A percentile compares a stretch with the other conserved stretches of the same genome.
These are phyloP conservation scores for Paraconiothyrium brasiliense DNA, from an alignment of 2,329 filamentous ascomycete genomes.

Conservation along the genomic window DNA sequence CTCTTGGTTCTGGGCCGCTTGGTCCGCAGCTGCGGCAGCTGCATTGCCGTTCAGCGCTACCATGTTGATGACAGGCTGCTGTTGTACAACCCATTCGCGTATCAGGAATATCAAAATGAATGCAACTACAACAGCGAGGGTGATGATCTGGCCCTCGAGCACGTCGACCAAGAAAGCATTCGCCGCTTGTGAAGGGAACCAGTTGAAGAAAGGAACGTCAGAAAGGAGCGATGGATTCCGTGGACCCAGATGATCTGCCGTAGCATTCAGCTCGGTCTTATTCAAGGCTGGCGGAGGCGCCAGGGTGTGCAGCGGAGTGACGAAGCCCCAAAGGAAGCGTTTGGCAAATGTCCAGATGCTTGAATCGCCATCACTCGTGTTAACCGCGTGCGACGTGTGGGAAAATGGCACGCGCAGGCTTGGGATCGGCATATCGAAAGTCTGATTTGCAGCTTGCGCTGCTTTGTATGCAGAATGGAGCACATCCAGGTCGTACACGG, in stretches of 20 bases:
- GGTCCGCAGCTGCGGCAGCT: conserved; percentile 28
- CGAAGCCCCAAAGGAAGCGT: conserved; percentile 49
- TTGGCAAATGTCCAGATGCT: conserved; percentile 58
- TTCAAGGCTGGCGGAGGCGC: conserved; percentile 35
- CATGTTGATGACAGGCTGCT: conserved; percentile 92
- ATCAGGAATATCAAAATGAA: conserved; percentile 98
- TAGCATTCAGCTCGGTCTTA: conserved; percentile 37
- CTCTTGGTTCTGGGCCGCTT: conserved; percentile 27
- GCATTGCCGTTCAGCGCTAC: conserved; percentile 53
- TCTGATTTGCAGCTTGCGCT: conserved; percentile 29
- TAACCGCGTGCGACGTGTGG: conserved; percentile 54
- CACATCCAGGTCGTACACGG: conserved; percentile 27
- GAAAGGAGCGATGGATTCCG: conserved; percentile 59
- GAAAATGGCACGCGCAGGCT: conserved; percentile 49
- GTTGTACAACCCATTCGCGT: conserved; percentile 96
- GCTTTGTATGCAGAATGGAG: conserved; percentile 32
- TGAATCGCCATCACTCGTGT: conserved; percentile 55
- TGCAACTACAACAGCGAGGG: conserved; percentile 85
- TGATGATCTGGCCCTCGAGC: conserved; percentile 93
- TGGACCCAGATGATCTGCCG: conserved; percentile 32
- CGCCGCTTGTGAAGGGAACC: conserved; percentile 66
- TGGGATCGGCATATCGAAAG: conserved; percentile 35
- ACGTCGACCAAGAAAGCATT: conserved; percentile 85
- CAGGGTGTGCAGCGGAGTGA: conserved; percentile 38
- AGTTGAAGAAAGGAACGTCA: conserved; percentile 64